These are phyloP conservation scores for Warburgia ugandensis DNA, from an alignment of 164 flowering plant genomes.

Conservation along the genomic window DNA sequence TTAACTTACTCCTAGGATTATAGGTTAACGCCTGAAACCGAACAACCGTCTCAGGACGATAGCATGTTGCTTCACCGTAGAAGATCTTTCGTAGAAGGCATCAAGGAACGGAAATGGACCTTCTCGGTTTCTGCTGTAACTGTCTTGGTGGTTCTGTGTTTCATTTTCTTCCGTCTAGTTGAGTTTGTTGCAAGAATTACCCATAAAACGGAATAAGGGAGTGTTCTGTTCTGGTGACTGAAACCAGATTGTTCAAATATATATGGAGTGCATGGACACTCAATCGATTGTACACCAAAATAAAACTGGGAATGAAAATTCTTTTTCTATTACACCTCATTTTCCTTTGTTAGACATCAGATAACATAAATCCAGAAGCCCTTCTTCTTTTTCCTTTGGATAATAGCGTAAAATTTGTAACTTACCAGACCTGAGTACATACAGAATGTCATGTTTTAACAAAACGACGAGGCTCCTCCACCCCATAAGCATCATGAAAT, in stretches of 20 bases:
- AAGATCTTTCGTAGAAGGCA: slow-evolving; percentile 22
- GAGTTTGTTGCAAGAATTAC: not conserved
- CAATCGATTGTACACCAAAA: no score
- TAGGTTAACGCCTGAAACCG: slow-evolving; percentile 19
- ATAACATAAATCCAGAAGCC: no score
- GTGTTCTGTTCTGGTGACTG: not conserved
- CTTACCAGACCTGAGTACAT: no score
- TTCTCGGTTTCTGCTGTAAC: not conserved
- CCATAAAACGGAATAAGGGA: not conserved
- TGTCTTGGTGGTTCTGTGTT: not conserved
- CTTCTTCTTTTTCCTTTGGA: no score
- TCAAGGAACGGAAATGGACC: slow-evolving; percentile 12
- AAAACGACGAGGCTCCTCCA: no score
- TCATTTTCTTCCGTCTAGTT: not conserved
- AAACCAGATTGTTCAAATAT: not conserved
- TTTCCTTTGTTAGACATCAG: no score
- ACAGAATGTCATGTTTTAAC: no score
- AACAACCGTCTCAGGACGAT: slow-evolving; percentile 12
- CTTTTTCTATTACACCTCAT: no score
- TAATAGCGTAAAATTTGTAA: no score
- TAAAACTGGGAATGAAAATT: no score
- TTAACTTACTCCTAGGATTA: slow-evolving; percentile 22
- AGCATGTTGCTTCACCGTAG: slow-evolving; percentile 15
- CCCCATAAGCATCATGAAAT: no score
- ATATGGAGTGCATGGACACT: no score